phyloP scores from a whole-genome alignment of 1,284 basidiomycete species.

The Moniliella sp. region DNA sequence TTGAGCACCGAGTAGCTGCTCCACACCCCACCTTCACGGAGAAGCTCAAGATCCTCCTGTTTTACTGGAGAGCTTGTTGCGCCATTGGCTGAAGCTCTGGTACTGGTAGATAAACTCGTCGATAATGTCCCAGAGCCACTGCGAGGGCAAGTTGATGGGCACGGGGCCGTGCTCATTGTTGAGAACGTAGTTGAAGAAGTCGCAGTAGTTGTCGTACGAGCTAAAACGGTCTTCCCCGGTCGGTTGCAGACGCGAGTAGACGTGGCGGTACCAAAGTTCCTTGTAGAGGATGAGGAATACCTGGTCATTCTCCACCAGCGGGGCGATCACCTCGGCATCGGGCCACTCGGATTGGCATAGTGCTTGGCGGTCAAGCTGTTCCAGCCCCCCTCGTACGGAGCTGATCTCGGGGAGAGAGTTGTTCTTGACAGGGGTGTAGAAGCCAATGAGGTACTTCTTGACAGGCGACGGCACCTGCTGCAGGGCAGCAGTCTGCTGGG shows the following conservation, averaged over 20 bases:
- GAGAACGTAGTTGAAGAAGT: conserved; percentile 83
- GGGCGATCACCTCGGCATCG: conserved; percentile 79
- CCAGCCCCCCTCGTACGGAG: conserved; percentile 82
- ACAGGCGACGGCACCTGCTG: conserved; percentile 28
- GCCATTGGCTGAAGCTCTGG: conserved; percentile 64
- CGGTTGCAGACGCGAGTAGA: conserved; percentile 80
- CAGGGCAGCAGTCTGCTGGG: conserved; percentile 21
- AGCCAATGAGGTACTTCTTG: conserved; percentile 29
- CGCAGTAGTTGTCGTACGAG: conserved; percentile 95
- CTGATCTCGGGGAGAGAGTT: conserved; percentile 47
- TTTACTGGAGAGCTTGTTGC: conserved; percentile 63
- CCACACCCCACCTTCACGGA: conserved; percentile 46
- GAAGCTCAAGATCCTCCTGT: conserved; percentile 49
- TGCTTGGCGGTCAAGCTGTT: conserved; percentile 86
- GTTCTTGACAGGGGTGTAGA: conserved; percentile 27
- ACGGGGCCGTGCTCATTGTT: conserved; percentile 79
- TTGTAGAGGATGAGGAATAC: conserved; percentile 45
- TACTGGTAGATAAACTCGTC: conserved; percentile 99
- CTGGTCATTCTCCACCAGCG: conserved; percentile 58
- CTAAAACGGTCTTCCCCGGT: conserved; percentile 93
- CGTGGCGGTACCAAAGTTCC: conserved; percentile 72
- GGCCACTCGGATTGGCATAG: conserved; percentile 86
- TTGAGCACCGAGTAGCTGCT: conserved; percentile 91
- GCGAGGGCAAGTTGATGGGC: conserved; percentile 68
- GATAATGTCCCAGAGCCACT: conserved; percentile 98